Evolutionary conservation across 768 basidiomycete genomes (phyloP).

Genomic region (Boletus edulis): DNA sequence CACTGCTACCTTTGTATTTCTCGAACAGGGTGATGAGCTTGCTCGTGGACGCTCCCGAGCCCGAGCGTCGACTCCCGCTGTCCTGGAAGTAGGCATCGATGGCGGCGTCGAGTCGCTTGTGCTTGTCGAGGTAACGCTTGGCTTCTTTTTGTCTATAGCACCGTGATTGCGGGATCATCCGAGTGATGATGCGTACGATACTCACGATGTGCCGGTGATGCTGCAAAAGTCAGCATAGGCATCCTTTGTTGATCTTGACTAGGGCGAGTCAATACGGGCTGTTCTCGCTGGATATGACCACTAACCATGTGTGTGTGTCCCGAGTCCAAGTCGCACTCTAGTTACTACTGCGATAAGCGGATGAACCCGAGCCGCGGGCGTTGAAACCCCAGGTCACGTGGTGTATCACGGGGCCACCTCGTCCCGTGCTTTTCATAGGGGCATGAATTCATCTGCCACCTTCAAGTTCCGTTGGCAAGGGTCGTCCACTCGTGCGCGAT

Average conservation of each 20-base stretch:
- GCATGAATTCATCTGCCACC: not conserved
- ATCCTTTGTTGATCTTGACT: constrained; percentile 38
- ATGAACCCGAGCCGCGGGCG: constrained; percentile 18
- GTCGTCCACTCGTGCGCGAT: constrained; percentile 11
- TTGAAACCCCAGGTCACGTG: constrained; percentile 22
- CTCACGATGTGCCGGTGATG: constrained; percentile 73
- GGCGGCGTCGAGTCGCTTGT: constrained; percentile 69
- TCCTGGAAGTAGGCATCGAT: constrained; percentile 72
- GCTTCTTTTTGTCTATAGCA: constrained; percentile 48
- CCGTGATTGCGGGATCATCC: not conserved
- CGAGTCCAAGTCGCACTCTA: not conserved
- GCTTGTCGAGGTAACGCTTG: constrained; percentile 63
- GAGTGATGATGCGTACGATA: constrained; percentile 13
- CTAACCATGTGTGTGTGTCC: constrained; percentile 24
- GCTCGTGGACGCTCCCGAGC: constrained; percentile 43
- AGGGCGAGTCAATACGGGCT: not conserved
- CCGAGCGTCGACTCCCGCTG: constrained; percentile 4
- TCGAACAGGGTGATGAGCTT: constrained; percentile 61
- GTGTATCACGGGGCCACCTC: not conserved
- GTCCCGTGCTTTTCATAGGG: not conserved
- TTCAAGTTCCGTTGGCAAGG: constrained; percentile 19
- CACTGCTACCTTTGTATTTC: constrained; percentile 57
- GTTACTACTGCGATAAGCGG: constrained; percentile 15
- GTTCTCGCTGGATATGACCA: not conserved
- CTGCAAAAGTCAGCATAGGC: constrained; percentile 56